Evolutionary conservation across 805 yeast genomes (phyloP).

Genomic region (Ogataea paraovalis): DNA sequence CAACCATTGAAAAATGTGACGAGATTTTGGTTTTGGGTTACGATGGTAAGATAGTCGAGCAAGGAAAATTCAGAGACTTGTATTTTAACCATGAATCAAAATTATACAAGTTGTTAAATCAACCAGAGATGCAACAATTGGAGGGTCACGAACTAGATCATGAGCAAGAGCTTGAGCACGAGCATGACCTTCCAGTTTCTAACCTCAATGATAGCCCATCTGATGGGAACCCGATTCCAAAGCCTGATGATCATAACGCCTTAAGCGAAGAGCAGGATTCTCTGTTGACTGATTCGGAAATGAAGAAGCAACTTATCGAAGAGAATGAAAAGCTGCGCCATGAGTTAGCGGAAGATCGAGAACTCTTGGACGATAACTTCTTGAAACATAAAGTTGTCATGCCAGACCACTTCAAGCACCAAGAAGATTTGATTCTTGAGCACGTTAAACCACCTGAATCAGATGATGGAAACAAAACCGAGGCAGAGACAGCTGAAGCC

Average conservation of each 20-base stretch:
- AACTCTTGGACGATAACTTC: slow-evolving; percentile 15
- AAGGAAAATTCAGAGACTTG: slow-evolving; percentile 62
- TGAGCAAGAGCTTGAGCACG: slow-evolving; percentile 9
- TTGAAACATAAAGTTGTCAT: slow-evolving; percentile 19
- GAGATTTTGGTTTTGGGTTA: slow-evolving; percentile 77
- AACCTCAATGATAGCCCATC: no score
- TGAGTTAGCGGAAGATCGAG: slow-evolving; percentile 15
- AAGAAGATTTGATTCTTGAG: slow-evolving; percentile 10
- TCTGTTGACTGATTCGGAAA: slow-evolving; percentile 1
- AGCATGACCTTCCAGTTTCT: slow-evolving; percentile 2
- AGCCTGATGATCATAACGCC: not conserved
- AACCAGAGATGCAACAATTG: slow-evolving; percentile 18
- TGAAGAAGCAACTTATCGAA: slow-evolving; percentile 3
- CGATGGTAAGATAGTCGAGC: slow-evolving; percentile 73
- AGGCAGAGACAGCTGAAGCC: slow-evolving; percentile 10
- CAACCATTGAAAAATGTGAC: slow-evolving; percentile 82
- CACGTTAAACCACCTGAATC: no score
- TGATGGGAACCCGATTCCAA: not conserved
- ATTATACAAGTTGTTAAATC: slow-evolving; percentile 30
- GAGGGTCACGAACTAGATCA: slow-evolving; percentile 10
- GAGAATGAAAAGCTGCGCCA: slow-evolving; percentile 9
- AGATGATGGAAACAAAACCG: slow-evolving; percentile 3
- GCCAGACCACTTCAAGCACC: slow-evolving; percentile 20
- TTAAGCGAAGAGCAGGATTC: slow-evolving; percentile 1
- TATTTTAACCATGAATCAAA: slow-evolving; percentile 37